phyloP scores from a whole-genome alignment of 192 early-diverging fungal species.

The Coemansia sp. region DNA sequence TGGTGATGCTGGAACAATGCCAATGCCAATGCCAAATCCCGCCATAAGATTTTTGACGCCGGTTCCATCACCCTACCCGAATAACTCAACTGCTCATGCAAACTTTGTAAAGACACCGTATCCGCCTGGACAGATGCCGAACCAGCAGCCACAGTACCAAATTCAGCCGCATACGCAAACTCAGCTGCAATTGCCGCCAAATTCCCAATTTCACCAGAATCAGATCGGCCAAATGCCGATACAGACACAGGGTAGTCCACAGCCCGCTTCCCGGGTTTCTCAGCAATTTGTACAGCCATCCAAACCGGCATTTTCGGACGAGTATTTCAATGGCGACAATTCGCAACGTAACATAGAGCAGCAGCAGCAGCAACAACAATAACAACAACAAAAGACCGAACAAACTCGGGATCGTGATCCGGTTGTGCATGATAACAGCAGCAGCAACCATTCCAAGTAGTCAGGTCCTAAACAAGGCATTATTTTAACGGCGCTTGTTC shows the following conservation, averaged over 20 bases:
- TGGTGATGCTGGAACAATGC: background rate
- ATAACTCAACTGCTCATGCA: conserved; percentile 10
- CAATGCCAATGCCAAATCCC: conserved; percentile 10
- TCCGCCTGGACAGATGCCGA: conserved; percentile 10
- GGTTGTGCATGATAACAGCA: background rate
- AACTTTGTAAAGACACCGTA: conserved; percentile 38
- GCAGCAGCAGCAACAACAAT: background rate
- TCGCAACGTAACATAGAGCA: conserved; percentile 10
- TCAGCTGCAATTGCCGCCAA: background rate
- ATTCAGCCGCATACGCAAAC: conserved; percentile 6
- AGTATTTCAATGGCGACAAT: conserved; percentile 21
- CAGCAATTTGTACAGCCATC: background rate
- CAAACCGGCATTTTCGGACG: conserved; percentile 22
- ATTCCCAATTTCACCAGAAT: background rate
- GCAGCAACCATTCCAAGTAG: background rate
- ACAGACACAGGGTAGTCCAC: background rate
- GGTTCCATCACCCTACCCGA: conserved; percentile 22
- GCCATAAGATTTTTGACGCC: conserved; percentile 22
- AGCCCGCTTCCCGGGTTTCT: background rate
- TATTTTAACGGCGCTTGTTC: too few relatives aligned
- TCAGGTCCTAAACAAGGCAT: background rate
- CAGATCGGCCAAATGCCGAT: background rate
- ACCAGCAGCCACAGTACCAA: conserved; percentile 8
- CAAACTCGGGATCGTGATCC: background rate
- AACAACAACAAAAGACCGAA: background rate